Evolutionary conservation across 805 yeast species (phyloP).

Genomic region (Ogataea paradorogensis): DNA sequence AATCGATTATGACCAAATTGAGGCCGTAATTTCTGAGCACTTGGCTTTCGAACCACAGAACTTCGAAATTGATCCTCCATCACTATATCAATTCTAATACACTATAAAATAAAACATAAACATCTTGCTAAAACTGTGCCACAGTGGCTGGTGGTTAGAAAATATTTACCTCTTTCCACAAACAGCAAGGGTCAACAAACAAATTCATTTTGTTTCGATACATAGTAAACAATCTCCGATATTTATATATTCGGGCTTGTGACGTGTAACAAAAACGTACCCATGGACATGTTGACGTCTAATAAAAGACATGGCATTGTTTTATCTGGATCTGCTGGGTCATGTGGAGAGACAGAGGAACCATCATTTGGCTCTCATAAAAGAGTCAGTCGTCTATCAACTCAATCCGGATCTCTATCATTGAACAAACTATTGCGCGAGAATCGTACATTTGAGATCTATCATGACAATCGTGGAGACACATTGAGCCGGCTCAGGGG

Average conservation of each 20-base stretch:
- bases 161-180: slow-evolving; percentile 15
- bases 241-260: slow-evolving; percentile 6
- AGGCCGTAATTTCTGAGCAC: slow-evolving; percentile 9
- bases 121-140: slow-evolving; percentile 3
- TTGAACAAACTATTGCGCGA: slow-evolving; percentile 15
- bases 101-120: too few species aligned
- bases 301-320: slow-evolving; percentile 23
- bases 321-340: slow-evolving; percentile 8
- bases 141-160: slow-evolving; percentile 5
- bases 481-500: slow-evolving; percentile 12
- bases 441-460: slow-evolving; percentile 4
- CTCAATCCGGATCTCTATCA: slow-evolving; percentile 18
- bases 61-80: slow-evolving; percentile 13
- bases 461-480: slow-evolving; percentile 9
- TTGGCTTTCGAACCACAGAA: slow-evolving; percentile 22
- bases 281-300: slow-evolving; percentile 11
- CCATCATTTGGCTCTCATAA: slow-evolving; percentile 5
- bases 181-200: slow-evolving; percentile 7
- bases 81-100: too few species aligned
- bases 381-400: slow-evolving; percentile 9
- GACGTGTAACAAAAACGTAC: slow-evolving; percentile 9
- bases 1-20: slow-evolving; percentile 16
- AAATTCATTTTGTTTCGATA: slow-evolving; percentile 4
- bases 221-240: slow-evolving; percentile 6
- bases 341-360: neutral